Conservation (phyloP, 352 stramenopile genomes). For the Sclerospora graminicola region DNA sequence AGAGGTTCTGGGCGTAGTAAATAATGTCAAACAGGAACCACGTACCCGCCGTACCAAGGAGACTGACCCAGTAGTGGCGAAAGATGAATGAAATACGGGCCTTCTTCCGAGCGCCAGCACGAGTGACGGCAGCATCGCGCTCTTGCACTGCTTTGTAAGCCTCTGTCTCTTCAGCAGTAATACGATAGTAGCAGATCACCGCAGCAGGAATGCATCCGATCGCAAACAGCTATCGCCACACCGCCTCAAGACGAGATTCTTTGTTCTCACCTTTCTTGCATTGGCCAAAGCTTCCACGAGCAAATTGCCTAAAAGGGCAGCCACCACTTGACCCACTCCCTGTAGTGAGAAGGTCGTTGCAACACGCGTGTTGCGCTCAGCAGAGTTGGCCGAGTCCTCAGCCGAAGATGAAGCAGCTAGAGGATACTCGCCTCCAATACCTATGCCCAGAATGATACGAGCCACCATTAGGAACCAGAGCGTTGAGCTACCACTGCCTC, state of each 20-base stretch:
- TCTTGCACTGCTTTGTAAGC: constrained; percentile 29
- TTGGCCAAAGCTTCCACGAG: constrained; percentile 39
- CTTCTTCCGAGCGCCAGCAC: constrained; percentile 2
- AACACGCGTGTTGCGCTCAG: constrained; percentile 42
- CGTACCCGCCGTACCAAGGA: constrained; percentile 58
- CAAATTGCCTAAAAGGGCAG: constrained; percentile 54
- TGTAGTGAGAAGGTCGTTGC: constrained; percentile 62
- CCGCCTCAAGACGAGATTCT: constrained; percentile 34
- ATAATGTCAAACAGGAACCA: constrained; percentile 86
- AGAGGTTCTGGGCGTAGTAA: constrained; percentile 73
- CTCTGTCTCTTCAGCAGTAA: constrained; percentile 48
- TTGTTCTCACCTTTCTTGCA: constrained; percentile 27
- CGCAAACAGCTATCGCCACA: constrained; percentile 57
- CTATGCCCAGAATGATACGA: constrained; percentile 49
- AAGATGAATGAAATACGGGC: constrained; percentile 32
- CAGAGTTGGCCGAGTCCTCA: constrained; percentile 38
- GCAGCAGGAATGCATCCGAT: constrained; percentile 45
- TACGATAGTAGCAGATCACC: constrained; percentile 54
- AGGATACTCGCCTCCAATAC: constrained; percentile 45
- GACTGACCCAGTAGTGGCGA: constrained; percentile 33
- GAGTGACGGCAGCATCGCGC: constrained; percentile 5
- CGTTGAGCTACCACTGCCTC: constrained; percentile 22
- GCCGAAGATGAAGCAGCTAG: constrained; percentile 44
- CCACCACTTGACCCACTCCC: constrained; percentile 43
- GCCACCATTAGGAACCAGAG: constrained; percentile 56